Percentiles rank a stretch among this genome's conserved stretches.
phyloP scores from a whole-genome alignment of 2,329 filamentous ascomycete genomes.

The Phialophora verrucosa region DNA sequence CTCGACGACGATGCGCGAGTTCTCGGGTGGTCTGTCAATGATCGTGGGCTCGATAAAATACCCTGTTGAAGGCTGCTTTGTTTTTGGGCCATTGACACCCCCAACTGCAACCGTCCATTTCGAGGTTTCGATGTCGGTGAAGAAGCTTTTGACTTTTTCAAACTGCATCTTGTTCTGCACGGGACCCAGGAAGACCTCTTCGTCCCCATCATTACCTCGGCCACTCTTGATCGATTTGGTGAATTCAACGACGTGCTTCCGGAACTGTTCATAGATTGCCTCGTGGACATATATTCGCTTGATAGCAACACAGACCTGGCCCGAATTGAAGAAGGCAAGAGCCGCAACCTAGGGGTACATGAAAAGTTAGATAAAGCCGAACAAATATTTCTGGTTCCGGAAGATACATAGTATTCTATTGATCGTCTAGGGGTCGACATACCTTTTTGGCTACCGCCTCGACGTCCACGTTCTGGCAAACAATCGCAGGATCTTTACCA shows the following conservation, averaged over 20 bases:
- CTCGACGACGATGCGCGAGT: constrained; percentile 61
- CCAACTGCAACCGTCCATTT: constrained; percentile 61
- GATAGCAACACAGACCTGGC: constrained; percentile 61
- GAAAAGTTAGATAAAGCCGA: background rate
- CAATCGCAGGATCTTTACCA: constrained; percentile 66
- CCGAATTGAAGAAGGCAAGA: constrained; percentile 63
- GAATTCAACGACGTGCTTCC: constrained; percentile 53
- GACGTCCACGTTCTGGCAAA: constrained; percentile 64
- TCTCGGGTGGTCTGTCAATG: constrained; percentile 62
- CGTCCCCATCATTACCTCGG: constrained; percentile 43
- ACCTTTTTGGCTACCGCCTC: constrained; percentile 55
- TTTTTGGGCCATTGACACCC: constrained; percentile 47
- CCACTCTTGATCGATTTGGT: constrained; percentile 42
- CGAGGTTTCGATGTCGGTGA: constrained; percentile 61
- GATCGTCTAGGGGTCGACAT: background rate
- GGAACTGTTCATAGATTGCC: constrained; percentile 58
- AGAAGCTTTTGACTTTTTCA: constrained; percentile 62
- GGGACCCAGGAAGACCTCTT: constrained; percentile 62
- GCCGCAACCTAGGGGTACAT: constrained; percentile 44
- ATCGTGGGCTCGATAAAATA: constrained; percentile 66
- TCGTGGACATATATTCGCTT: constrained; percentile 66
- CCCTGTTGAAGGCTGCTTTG: constrained; percentile 42
- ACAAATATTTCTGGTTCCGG: background rate
- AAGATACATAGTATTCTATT: background rate
- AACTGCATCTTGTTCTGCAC: constrained; percentile 71